phyloP scores from a whole-genome alignment of 2,329 filamentous ascomycete species.

The Beauveria sp. region DNA sequence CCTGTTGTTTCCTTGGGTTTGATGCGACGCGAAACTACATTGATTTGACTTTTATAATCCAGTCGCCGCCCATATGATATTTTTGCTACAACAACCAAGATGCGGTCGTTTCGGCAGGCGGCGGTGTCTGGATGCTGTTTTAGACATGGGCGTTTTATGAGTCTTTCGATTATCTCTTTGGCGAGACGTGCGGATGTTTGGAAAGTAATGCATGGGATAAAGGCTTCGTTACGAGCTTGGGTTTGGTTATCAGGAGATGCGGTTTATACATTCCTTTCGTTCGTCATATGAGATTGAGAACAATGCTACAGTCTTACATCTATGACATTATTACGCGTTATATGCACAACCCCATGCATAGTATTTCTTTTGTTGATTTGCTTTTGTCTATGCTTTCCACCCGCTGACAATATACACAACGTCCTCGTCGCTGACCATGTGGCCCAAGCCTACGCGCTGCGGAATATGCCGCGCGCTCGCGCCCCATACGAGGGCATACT shows the following conservation, averaged over 20 bases:
- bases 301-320: conserved; percentile 8
- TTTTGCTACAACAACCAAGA: neutral
- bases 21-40: conserved; percentile 3
- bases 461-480: conserved; percentile 92
- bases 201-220: conserved; percentile 7
- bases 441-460: conserved; percentile 80
- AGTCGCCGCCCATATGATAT: neutral
- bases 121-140: neutral
- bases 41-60: neutral
- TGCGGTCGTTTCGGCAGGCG: neutral
- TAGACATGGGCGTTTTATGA: neutral
- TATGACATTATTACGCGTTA: neutral
- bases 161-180: neutral
- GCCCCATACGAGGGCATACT: conserved; percentile 97
- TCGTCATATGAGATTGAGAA: conserved; percentile 6
- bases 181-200: neutral
- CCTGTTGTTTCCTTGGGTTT: conserved; percentile 5
- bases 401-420: conserved; percentile 61
- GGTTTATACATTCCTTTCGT: conserved; percentile 8
- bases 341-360: neutral
- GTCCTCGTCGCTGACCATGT: conserved; percentile 66
- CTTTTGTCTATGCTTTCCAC: conserved; percentile 48
- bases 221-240: neutral
- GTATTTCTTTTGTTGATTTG: conserved; percentile 2
- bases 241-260: neutral